phyloP scores from a whole-genome alignment of 2,329 filamentous ascomycete genomes.

The Microsporum audouinii region DNA sequence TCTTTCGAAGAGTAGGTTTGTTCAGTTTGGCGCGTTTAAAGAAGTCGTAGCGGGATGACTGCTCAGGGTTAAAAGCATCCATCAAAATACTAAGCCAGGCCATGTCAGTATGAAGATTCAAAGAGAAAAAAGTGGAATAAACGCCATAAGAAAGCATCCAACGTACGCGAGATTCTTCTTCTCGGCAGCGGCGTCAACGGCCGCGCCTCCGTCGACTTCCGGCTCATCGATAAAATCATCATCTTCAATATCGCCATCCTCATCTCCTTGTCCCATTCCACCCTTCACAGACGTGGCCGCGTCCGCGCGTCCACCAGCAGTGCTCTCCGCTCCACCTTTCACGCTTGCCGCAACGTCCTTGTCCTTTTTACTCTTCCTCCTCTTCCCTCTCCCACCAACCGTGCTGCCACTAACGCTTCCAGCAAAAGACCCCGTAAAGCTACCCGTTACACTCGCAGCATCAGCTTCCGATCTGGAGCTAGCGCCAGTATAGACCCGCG shows the following conservation, averaged over 20 bases:
- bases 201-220: slow-evolving; percentile 38
- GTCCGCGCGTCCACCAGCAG: slow-evolving; percentile 23
- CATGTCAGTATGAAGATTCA: neutral
- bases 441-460: slow-evolving; percentile 33
- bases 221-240: slow-evolving; percentile 42
- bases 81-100: slow-evolving; percentile 32
- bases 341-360: slow-evolving; percentile 21
- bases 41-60: slow-evolving; percentile 39
- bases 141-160: neutral
- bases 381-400: slow-evolving; percentile 18
- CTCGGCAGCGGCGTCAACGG: slow-evolving; percentile 40
- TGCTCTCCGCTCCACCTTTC: slow-evolving; percentile 12
- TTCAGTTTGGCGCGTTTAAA: slow-evolving; percentile 41
- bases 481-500: slow-evolving; percentile 20
- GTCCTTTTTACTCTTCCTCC: slow-evolving; percentile 23
- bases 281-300: slow-evolving; percentile 16
- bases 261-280: slow-evolving; percentile 23
- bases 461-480: slow-evolving; percentile 19
- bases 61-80: slow-evolving; percentile 37
- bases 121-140: neutral
- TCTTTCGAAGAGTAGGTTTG: slow-evolving; percentile 41
- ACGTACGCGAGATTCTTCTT: slow-evolving; percentile 42
- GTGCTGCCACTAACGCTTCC: slow-evolving; percentile 29
- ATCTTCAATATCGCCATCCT: slow-evolving; percentile 37
- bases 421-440: slow-evolving; percentile 32